A percentile compares a stretch with the other conserved stretches of the same genome.
Evolutionary conservation across 2,329 filamentous ascomycete species (phyloP).

Genomic region (Kalmusia sp.): DNA sequence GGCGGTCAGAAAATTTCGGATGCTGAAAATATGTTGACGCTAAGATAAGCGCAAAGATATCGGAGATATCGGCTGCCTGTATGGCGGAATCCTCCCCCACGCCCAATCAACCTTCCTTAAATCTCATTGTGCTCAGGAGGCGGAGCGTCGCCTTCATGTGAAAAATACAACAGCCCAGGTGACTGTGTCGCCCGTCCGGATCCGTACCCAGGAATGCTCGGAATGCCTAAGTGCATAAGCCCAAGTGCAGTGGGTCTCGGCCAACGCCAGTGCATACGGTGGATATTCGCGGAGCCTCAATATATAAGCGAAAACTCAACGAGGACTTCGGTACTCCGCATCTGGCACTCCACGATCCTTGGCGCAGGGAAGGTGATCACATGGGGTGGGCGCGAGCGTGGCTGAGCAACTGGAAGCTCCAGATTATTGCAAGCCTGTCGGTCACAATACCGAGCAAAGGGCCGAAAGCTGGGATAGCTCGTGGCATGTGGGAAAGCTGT

Average conservation of each 20-base stretch:
- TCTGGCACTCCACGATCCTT: slow-evolving; percentile 6
- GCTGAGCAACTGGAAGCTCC: not conserved
- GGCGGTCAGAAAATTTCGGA: slow-evolving; percentile 8
- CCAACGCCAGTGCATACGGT: no score
- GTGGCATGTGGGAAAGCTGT: no score
- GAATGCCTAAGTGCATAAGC: not conserved
- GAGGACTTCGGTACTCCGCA: not conserved
- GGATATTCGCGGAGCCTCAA: not conserved
- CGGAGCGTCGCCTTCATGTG: slow-evolving; percentile 2
- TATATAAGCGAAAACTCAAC: not conserved
- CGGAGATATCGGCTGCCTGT: not conserved
- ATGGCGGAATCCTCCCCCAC: not conserved
- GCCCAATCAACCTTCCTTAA: not conserved
- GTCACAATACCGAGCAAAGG: no score
- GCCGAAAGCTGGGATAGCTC: no score
- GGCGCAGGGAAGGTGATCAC: slow-evolving; percentile 1
- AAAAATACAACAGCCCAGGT: slow-evolving; percentile 1
- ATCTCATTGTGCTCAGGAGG: not conserved
- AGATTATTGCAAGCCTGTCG: no score
- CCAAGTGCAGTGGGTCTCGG: slow-evolving; percentile 1
- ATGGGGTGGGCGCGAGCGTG: not conserved
- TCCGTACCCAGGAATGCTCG: not conserved
- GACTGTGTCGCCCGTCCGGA: not conserved
- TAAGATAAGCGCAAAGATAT: slow-evolving; percentile 2
- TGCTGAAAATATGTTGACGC: slow-evolving; percentile 4